Conservation (phyloP, 768 basidiomycete genomes). For the Suillus paluster region DNA sequence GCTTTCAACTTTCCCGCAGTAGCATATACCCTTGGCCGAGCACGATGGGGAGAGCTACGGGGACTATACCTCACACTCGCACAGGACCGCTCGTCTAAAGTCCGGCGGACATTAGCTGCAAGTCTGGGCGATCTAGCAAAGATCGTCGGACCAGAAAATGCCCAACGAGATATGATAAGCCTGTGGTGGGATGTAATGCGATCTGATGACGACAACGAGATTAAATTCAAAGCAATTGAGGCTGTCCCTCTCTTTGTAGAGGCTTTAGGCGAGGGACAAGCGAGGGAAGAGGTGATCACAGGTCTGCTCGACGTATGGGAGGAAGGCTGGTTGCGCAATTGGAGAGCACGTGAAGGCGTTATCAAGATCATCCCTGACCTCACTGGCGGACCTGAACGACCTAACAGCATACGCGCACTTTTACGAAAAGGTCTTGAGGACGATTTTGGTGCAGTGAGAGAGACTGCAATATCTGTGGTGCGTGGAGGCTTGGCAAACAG, state of each 20-base stretch:
- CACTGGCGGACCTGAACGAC: constrained; percentile 45
- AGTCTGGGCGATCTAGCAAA: constrained; percentile 88
- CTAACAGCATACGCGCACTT: constrained; percentile 55
- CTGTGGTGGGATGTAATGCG: constrained; percentile 70
- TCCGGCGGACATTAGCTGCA: constrained; percentile 82
- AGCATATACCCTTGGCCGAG: constrained; percentile 74
- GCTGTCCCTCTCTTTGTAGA: constrained; percentile 60
- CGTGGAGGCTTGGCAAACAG: constrained; percentile 34
- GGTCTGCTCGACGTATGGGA: constrained; percentile 60
- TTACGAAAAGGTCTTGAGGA: constrained; percentile 72
- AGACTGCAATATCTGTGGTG: constrained; percentile 69
- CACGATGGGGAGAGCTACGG: constrained; percentile 76
- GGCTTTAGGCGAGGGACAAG: constrained; percentile 52
- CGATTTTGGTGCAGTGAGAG: constrained; percentile 82
- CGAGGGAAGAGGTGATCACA: constrained; percentile 48
- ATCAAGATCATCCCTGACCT: constrained; percentile 60
- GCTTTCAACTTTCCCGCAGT: constrained; percentile 95
- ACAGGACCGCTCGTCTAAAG: constrained; percentile 59
- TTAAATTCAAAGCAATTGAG: constrained; percentile 74
- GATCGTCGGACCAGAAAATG: constrained; percentile 75
- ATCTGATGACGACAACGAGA: constrained; percentile 63
- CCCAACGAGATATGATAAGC: constrained; percentile 67
- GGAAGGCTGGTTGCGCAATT: constrained; percentile 60
- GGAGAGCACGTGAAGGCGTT: constrained; percentile 82
- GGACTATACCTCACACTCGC: constrained; percentile 70